Evolutionary conservation across 768 basidiomycete genomes (phyloP).

Genomic region (Lactifluus echinatus): DNA sequence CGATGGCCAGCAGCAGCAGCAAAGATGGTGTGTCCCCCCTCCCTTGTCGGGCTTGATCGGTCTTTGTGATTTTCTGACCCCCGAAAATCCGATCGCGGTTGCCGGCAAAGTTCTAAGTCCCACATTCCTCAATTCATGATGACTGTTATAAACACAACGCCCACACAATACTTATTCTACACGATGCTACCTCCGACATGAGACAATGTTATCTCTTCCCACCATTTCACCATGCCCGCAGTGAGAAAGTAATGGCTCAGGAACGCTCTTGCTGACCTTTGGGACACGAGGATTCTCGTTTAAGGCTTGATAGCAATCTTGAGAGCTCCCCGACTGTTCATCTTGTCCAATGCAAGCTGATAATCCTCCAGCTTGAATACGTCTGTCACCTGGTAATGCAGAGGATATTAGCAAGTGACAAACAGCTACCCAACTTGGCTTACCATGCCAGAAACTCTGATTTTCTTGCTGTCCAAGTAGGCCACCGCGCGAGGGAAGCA

Average conservation of each 20-base stretch:
- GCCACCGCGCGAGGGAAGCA: conserved; percentile 89
- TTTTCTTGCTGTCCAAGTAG: conserved; percentile 80
- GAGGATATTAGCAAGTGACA: neutral
- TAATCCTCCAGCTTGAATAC: conserved; percentile 50
- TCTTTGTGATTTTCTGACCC: neutral
- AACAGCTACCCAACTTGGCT: conserved; percentile 16
- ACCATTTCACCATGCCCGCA: neutral
- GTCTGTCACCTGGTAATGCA: conserved; percentile 39
- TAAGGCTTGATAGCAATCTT: conserved; percentile 46
- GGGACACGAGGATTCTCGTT: neutral
- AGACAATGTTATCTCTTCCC: neutral
- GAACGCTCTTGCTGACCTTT: neutral
- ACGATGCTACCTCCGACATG: neutral
- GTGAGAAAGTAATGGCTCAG: neutral
- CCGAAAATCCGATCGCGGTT: too few species aligned
- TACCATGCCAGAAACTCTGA: conserved; percentile 76
- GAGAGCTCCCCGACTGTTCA: conserved; percentile 47
- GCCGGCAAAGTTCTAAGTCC: too few species aligned
- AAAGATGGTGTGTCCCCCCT: too few species aligned
- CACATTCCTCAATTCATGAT: too few species aligned
- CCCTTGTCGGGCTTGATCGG: neutral
- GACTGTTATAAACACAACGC: too few species aligned
- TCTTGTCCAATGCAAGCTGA: conserved; percentile 56
- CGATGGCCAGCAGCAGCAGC: too few species aligned
- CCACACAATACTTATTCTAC: neutral